Base-by-base conservation (phyloP, 768 basidiomycete genomes). In the Austroboletus eburneus region DNA sequence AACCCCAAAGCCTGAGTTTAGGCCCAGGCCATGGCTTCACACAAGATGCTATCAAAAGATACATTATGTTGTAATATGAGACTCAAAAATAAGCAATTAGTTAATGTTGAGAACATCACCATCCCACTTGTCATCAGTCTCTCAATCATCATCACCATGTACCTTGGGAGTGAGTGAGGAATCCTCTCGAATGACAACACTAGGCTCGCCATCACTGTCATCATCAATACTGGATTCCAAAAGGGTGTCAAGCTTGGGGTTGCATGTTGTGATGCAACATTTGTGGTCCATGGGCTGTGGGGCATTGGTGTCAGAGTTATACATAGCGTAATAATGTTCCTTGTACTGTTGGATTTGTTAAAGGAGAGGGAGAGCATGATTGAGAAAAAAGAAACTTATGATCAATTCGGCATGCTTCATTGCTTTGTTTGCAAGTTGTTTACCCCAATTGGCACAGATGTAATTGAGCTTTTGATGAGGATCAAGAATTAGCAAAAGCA, bases 401-500 rank as follows among this genome's bases (percentile, higher is more conserved):
- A 46, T 49, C 3, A 21, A 12, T 29, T 51, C 17, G 3, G 30
- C 14, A 5, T 42, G 41, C 12, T 39, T n/a, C 1, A 5, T 34
- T 22, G 36, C 45, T 42, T 50, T 6, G 3, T 25, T 39, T 18
- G 36, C 20, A 24, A 43, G 46, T 8, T 33, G 23, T 39, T 51
- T 2, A 2, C 46, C 25, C 42, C 38, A 49, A 35, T 39, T 49
- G 30, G 30, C 33, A 39, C 2, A 6, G 38, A 49, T 49, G 16
- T 51, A 51, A 16, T 51, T 0, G 5, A 51, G 41, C 17, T 48
- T 39, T 39, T 48, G 45, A 39, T 50, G 36, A 16, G 24, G 37
- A 39, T 48, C 9, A 12, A 43, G 46, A 39, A 51, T 42, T 43
- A 25, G 22, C 23, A 8, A 24, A 46, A 50, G 12, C 18, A 37